Conservation (phyloP, 208 protist species). For the Naegleria fowleri region DNA sequence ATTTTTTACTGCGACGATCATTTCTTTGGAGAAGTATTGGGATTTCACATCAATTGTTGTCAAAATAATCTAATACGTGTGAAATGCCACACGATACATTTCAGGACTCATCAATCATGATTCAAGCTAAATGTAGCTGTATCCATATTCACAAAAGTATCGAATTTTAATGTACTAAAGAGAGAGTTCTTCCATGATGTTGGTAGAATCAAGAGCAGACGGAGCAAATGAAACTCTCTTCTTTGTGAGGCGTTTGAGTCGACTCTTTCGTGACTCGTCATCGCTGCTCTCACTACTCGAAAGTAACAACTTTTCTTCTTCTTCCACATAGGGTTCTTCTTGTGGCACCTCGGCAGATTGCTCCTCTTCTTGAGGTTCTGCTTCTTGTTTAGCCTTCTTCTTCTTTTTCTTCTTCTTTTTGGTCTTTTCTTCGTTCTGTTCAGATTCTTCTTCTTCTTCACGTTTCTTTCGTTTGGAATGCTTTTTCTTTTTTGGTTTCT, state of each 20-base stretch:
- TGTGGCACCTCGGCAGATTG: not conserved
- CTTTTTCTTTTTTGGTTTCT: not conserved
- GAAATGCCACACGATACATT: too few relatives aligned
- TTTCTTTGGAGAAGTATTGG: too few relatives aligned
- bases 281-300: not conserved
- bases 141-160: too few relatives aligned
- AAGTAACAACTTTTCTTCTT: not conserved
- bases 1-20: too few relatives aligned
- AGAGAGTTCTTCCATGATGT: too few relatives aligned
- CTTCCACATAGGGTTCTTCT: not conserved
- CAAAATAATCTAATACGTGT: too few relatives aligned
- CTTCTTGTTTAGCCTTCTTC: not conserved
- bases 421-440: not conserved
- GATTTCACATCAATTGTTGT: too few relatives aligned
- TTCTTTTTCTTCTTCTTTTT: not conserved
- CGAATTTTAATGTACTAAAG: too few relatives aligned
- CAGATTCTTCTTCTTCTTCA: not conserved
- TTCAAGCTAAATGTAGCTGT: too few relatives aligned
- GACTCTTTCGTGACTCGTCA: not conserved
- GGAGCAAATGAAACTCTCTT: not conserved
- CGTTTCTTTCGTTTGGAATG: not conserved
- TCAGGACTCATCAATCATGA: too few relatives aligned
- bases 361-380: not conserved
- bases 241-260: not conserved
- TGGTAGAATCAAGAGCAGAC: too few relatives aligned